phyloP scores from a whole-genome alignment of 257 asterid genomes.

The Solanum chiquidenum region DNA sequence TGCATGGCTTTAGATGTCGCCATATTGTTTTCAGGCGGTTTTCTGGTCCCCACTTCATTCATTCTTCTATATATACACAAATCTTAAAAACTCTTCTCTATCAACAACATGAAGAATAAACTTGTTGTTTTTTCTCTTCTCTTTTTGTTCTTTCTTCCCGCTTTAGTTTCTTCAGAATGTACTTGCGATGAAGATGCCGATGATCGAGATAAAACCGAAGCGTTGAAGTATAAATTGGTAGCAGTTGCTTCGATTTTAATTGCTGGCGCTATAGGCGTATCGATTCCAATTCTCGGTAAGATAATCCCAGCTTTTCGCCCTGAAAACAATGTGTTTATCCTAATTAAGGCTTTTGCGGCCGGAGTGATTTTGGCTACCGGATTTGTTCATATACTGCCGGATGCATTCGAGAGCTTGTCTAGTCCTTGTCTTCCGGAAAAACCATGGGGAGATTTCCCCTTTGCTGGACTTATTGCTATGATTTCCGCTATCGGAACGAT shows the following conservation, averaged over 20 bases:
- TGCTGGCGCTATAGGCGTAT: background rate
- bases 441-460: constrained; percentile 3
- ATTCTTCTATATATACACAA: background rate
- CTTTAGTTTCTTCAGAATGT: background rate
- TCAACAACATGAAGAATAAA: background rate
- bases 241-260: constrained; percentile 2
- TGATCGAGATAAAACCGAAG: background rate
- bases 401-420: constrained; percentile 1
- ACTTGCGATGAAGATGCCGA: background rate
- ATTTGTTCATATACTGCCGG: background rate
- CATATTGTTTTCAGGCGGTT: background rate
- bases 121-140: background rate
- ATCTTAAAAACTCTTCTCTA: background rate
- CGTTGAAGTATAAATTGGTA: constrained; percentile 7
- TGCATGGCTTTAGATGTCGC: background rate
- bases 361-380: constrained; percentile 32
- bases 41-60: background rate
- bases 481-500: constrained; percentile 1
- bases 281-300: background rate
- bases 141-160: background rate
- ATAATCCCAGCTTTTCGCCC: constrained; percentile 9
- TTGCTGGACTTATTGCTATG: constrained; percentile 12
- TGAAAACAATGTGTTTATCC: constrained; percentile 9
- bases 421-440: background rate
- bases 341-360: constrained; percentile 25